Conservation (phyloP, 306 rosid genomes). For the Purshia tridentata region DNA sequence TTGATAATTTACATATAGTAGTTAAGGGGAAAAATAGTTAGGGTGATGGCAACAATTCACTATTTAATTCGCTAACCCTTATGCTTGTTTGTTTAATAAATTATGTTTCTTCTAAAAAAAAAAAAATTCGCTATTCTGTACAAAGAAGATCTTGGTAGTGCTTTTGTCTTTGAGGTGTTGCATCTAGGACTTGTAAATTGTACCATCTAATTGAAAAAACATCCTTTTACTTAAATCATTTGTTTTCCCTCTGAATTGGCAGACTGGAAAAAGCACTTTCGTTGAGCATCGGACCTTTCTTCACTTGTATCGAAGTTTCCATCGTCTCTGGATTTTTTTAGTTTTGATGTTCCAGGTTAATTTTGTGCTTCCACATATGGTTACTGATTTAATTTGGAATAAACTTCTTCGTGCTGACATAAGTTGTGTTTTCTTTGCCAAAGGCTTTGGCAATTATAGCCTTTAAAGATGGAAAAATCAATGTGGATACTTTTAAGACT, state of each 20-base stretch:
- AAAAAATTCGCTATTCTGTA: neutral
- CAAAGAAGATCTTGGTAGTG: neutral
- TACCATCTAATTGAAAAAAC: neutral
- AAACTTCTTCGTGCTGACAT: constrained; percentile 13
- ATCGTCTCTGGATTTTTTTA: constrained; percentile 97
- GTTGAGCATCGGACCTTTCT: constrained; percentile 94
- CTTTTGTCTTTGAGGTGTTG: neutral
- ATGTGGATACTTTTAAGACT: constrained; percentile 65
- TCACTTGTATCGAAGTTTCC: constrained; percentile 92
- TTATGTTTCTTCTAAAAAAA: too few species aligned
- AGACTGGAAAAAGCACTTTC: constrained; percentile 96
- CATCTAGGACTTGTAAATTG: neutral
- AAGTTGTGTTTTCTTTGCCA: constrained; percentile 27
- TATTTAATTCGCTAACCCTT: too few species aligned
- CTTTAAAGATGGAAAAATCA: constrained; percentile 50
- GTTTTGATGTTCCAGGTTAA: constrained; percentile 91
- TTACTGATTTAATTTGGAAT: constrained; percentile 22
- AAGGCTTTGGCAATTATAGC: constrained; percentile 89
- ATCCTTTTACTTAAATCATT: neutral
- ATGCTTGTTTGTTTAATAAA: too few species aligned
- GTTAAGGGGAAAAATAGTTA: neutral
- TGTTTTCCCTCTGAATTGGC: constrained; percentile 21
- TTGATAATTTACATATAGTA: neutral
- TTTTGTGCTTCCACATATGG: constrained; percentile 14
- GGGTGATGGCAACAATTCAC: neutral